Conservation (phyloP, 1,284 basidiomycete genomes). For the Melampsora occidentalis region DNA sequence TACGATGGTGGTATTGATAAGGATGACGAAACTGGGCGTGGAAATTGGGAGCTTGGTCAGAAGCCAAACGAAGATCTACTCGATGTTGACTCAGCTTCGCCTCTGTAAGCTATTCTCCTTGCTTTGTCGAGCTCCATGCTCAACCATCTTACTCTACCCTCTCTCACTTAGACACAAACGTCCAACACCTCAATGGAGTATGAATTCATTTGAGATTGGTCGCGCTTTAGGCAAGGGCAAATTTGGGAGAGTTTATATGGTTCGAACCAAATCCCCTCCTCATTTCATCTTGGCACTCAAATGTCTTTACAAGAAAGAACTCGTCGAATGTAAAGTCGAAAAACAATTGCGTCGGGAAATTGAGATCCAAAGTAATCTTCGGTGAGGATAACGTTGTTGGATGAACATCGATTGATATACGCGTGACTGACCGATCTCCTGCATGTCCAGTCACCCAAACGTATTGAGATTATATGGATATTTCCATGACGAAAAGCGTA, state of each 20-base stretch:
- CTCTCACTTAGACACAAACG: slow-evolving; percentile 42
- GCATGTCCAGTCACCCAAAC: slow-evolving; percentile 72
- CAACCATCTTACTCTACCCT: neutral
- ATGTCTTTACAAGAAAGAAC: slow-evolving; percentile 94
- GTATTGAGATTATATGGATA: slow-evolving; percentile 91
- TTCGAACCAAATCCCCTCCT: slow-evolving; percentile 80
- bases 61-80: slow-evolving; percentile 20
- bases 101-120: slow-evolving; percentile 23
- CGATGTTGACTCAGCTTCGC: slow-evolving; percentile 33
- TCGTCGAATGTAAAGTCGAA: slow-evolving; percentile 80
- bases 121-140: neutral
- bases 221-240: slow-evolving; percentile 95
- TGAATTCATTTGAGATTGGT: slow-evolving; percentile 88
- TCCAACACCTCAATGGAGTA: slow-evolving; percentile 63
- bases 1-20: slow-evolving; percentile 54
- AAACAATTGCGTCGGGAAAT: slow-evolving; percentile 95
- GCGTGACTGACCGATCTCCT: neutral
- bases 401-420: slow-evolving; percentile 3
- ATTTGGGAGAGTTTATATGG: slow-evolving; percentile 98
- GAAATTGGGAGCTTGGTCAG: slow-evolving; percentile 46
- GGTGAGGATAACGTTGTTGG: slow-evolving; percentile 52
- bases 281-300: slow-evolving; percentile 95
- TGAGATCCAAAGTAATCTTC: slow-evolving; percentile 95
- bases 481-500: slow-evolving; percentile 96
- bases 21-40: slow-evolving; percentile 52